A percentile compares a stretch with the other conserved stretches of the same genome.
Evolutionary conservation across 257 asterid genomes (phyloP).

Genomic region (Solanum etuberosum): DNA sequence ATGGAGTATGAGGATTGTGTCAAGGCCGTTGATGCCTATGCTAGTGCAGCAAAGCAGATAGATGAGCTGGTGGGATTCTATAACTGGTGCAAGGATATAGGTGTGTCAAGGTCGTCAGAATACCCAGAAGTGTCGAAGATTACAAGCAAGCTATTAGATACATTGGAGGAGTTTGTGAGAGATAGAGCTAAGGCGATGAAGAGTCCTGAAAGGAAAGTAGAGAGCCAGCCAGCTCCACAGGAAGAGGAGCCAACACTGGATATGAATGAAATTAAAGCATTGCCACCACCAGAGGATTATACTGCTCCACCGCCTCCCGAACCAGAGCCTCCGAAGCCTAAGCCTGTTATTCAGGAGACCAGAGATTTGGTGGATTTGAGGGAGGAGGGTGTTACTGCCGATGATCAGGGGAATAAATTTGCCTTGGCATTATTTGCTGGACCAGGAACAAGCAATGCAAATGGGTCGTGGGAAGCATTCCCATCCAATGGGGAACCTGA

Average conservation of each 20-base stretch:
- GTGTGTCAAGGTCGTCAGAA: constrained; percentile 45
- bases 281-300: constrained; percentile 40
- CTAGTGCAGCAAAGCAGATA: constrained; percentile 44
- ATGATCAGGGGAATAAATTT: constrained; percentile 66
- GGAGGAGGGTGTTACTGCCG: constrained; percentile 65
- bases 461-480: constrained; percentile 77
- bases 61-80: constrained; percentile 44
- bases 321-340: constrained; percentile 48
- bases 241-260: constrained; percentile 38
- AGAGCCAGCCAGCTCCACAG: constrained; percentile 18
- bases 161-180: constrained; percentile 68
- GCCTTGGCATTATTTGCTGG: constrained; percentile 77
- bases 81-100: constrained; percentile 60
- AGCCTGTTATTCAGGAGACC: constrained; percentile 28
- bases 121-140: constrained; percentile 53
- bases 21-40: constrained; percentile 46
- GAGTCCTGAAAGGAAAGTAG: constrained; percentile 47
- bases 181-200: constrained; percentile 45
- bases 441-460: constrained; percentile 30
- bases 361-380: constrained; percentile 69
- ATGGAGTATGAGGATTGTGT: constrained; percentile 61
- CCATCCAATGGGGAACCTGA: constrained; percentile 36
- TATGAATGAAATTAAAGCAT: constrained; percentile 47
- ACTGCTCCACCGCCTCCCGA: constrained; percentile 49
- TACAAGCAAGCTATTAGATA: constrained; percentile 48